Percentiles rank a stretch among this genome's conserved stretches.
Conservation (phyloP, 169 alveolate genomes). For the Theileria parva region DNA sequence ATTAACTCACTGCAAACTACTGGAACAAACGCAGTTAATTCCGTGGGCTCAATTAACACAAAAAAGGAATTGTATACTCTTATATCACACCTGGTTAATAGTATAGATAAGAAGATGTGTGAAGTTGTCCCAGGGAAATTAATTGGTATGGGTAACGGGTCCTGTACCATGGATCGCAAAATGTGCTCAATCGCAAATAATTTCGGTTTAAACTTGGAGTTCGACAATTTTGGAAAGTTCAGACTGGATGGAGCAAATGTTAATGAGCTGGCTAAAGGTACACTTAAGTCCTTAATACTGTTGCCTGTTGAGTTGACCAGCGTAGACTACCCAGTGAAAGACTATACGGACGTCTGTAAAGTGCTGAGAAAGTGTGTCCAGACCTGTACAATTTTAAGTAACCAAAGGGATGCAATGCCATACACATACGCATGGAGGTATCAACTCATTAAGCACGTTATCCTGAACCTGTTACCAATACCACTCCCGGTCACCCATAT, state of each 20-base stretch:
- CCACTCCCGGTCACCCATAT: constrained; percentile 40
- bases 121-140: constrained; percentile 50
- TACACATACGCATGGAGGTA: constrained; percentile 63
- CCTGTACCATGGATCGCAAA: constrained; percentile 65
- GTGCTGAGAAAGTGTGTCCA: constrained; percentile 53
- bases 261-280: constrained; percentile 72
- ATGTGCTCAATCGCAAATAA: constrained; percentile 38
- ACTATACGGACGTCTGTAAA: constrained; percentile 54
- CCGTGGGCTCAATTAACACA: constrained; percentile 44
- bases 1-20: constrained; percentile 9
- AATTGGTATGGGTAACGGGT: constrained; percentile 73
- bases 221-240: constrained; percentile 70
- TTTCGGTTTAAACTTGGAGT: constrained; percentile 49
- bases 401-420: constrained; percentile 63
- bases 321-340: constrained; percentile 50
- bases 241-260: constrained; percentile 77
- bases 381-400: constrained; percentile 44
- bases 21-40: constrained; percentile 14
- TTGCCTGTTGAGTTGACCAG: constrained; percentile 58
- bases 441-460: constrained; percentile 62
- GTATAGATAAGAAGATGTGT: constrained; percentile 52
- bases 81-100: constrained; percentile 56
- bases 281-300: constrained; percentile 56
- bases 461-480: constrained; percentile 52
- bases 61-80: constrained; percentile 60